Conservation (phyloP, 1,139 yeast species). For the Hansenula lynferdii region DNA sequence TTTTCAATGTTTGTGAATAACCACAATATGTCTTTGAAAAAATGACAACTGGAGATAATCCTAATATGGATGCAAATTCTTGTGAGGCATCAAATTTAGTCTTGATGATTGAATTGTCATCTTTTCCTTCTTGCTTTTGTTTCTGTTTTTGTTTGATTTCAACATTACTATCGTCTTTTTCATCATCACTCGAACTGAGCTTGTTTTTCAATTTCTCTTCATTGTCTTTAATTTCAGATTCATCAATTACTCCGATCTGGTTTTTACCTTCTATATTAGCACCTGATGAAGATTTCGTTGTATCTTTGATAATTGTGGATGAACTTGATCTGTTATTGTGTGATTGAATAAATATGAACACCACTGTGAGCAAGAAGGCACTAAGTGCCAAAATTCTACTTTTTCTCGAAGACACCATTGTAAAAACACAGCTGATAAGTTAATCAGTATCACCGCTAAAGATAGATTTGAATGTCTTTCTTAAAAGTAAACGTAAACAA, state of each 20-base stretch:
- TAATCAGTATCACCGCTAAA: neutral
- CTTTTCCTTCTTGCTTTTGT: neutral
- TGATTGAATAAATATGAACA: conserved; percentile 16
- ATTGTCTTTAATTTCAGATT: conserved; percentile 15
- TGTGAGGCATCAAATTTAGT: conserved; percentile 51
- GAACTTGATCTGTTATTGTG: conserved; percentile 2
- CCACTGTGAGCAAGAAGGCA: conserved; percentile 18
- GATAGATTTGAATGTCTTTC: neutral
- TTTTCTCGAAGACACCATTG: conserved; percentile 18
- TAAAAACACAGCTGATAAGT: neutral
- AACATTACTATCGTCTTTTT: conserved; percentile 1
- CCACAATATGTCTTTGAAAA: conserved; percentile 76
- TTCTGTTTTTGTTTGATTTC: neutral
- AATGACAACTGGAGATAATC: conserved; percentile 63
- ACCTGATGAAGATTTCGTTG: neutral
- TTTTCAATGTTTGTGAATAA: conserved; percentile 66
- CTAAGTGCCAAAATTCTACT: conserved; percentile 19
- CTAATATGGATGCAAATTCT: conserved; percentile 54
- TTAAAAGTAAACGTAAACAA: too few relatives aligned
- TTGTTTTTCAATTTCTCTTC: conserved; percentile 18
- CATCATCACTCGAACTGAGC: conserved; percentile 1
- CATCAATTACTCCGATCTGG: conserved; percentile 14
- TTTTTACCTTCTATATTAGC: conserved; percentile 12
- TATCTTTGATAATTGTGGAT: neutral
- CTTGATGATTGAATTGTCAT: conserved; percentile 1